These are phyloP conservation scores for Fremontodendron californicum DNA, from an alignment of 345 rosid genomes.

Conservation along the genomic window DNA sequence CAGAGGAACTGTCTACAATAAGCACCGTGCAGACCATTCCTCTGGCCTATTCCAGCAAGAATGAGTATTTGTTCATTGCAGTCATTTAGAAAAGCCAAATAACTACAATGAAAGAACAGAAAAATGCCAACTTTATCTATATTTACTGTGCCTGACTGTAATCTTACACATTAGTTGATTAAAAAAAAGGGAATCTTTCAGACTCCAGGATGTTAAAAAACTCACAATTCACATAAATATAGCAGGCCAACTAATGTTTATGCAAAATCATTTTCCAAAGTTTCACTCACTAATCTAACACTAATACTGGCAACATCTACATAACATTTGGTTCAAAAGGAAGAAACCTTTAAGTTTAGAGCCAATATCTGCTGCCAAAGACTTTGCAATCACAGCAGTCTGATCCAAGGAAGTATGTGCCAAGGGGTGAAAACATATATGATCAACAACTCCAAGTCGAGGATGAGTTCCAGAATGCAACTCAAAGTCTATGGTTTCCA, in stretches of 20 bases:
- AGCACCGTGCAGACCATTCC: not conserved
- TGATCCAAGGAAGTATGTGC: conserved; percentile 53
- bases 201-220: not conserved
- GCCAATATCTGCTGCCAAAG: conserved; percentile 67
- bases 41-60: not conserved
- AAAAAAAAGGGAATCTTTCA: not conserved
- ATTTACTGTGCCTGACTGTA: not conserved
- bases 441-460: conserved; percentile 90
- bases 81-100: not conserved
- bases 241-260: not conserved
- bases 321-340: not conserved
- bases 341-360: conserved; percentile 62
- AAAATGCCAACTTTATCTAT: not conserved
- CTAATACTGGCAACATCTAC: not conserved
- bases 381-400: conserved; percentile 58
- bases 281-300: not conserved
- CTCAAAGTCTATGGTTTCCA: conserved; percentile 55
- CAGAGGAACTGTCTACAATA: not conserved
- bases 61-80: not conserved
- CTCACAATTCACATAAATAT: not conserved
- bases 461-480: conserved; percentile 80
- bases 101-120: not conserved
- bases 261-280: not conserved
- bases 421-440: conserved; percentile 86
- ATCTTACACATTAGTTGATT: not conserved